Evolutionary conservation across 2,329 filamentous ascomycete genomes (phyloP), one percentile per base, ranked within the genome.

Genomic region (Apiospora malaysiana): DNA sequence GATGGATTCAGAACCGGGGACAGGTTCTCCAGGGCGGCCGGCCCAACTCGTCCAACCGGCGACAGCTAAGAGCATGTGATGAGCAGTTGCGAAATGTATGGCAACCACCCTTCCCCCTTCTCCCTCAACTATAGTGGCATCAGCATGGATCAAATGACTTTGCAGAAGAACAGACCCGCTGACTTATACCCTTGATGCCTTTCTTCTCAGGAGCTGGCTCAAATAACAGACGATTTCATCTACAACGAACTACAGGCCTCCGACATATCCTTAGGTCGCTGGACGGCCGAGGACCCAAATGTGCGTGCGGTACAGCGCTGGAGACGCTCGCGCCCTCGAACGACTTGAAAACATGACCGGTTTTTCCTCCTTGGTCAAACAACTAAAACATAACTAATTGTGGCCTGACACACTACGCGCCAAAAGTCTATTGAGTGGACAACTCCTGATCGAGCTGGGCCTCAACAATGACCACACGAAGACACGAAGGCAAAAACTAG

Each of bases 281-380:
- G 89, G 89, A 89, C 85, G 75, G 84, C 81, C 73, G 89, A 91
- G 77, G 89, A 91, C 77, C 89, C 89, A 2, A 88, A 85, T 74
- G 81, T 90, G 69, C 83, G 86, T 69, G 82, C 84, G 67, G 86
- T 91, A 71, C 84, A 87, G 77, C 85, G 88, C 79, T 91, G 89
- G 89, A 79, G 91, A 69, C 84, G 86, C 70, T 82, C 83, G 69
- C 81, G 83, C 69, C 80, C 79, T 32, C 76, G 76, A 56, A 79
- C 73, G 27, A 71, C 67, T 43, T 80, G 76, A 76, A 79, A 75
- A 32, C 32, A 76, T 18, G 66, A 32, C 27, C 12, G 14, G 9
- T 9, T n/a, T 63, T 21, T 37, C 18, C 10, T n/a, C 56, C 9
- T 21, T 40, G 8, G 9, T 40, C 56, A n/a, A n/a, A 63, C 18